A percentile compares a stretch with the other conserved stretches of the same genome.
Conservation (phyloP, 1,284 basidiomycete species). For the Takashimella tepidaria region DNA sequence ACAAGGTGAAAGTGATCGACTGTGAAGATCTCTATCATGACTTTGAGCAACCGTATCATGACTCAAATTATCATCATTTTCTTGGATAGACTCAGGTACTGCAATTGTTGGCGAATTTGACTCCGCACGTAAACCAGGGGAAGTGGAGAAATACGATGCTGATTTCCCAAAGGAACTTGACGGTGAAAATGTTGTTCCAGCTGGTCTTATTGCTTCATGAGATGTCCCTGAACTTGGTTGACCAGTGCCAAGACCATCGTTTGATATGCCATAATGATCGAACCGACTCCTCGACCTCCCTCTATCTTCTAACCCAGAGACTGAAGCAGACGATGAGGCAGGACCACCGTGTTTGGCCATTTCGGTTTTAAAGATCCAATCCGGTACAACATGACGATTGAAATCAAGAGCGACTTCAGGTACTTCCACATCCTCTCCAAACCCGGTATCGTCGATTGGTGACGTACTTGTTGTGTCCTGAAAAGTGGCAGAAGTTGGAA, state of each 20-base stretch:
- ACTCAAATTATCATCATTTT: constrained; percentile 18
- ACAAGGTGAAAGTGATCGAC: constrained; percentile 30
- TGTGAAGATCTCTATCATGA: not conserved
- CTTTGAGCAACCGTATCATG: constrained; percentile 29
- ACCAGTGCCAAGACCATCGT: not conserved
- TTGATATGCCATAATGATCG: not conserved
- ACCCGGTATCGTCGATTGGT: constrained; percentile 2
- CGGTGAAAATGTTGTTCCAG: constrained; percentile 24
- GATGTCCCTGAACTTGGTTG: constrained; percentile 17
- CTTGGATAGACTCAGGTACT: constrained; percentile 25
- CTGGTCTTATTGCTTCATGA: constrained; percentile 21
- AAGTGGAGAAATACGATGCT: constrained; percentile 14
- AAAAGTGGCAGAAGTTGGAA: not conserved
- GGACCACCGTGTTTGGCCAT: not conserved
- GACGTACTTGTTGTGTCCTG: not conserved
- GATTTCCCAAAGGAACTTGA: constrained; percentile 32
- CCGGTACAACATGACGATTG: constrained; percentile 92
- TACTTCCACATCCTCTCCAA: constrained; percentile 54
- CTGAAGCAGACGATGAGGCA: no score
- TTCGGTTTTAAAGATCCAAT: constrained; percentile 64
- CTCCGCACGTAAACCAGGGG: constrained; percentile 4
- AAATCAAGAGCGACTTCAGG: constrained; percentile 85
- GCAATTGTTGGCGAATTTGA: constrained; percentile 12
- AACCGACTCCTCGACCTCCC: not conserved
- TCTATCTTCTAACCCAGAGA: no score